Percentiles rank a stretch among this genome's conserved stretches.
phyloP scores from a whole-genome alignment of 192 early-diverging fungal genomes.

The Entophlyctis helioformis region DNA sequence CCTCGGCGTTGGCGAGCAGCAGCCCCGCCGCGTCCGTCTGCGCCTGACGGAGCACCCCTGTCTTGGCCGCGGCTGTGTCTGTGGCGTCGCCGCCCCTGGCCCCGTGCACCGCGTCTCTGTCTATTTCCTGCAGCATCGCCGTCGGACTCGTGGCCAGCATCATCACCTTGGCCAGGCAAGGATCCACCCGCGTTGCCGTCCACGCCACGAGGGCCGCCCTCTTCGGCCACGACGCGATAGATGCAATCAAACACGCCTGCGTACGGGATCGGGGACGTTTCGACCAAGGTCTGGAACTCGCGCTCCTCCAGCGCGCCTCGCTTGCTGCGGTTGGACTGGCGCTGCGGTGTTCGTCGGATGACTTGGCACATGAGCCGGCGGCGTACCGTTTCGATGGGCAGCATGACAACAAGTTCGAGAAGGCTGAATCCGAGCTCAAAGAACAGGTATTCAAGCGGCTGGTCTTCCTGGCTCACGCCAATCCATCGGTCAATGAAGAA shows the following conservation, averaged over 20 bases:
- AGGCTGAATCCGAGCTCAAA: constrained; percentile 50
- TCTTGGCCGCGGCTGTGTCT: neutral
- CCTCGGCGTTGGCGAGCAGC: too few relatives aligned
- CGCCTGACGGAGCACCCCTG: neutral
- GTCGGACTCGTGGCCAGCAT: neutral
- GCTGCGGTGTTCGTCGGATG: constrained; percentile 1
- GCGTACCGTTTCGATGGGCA: constrained; percentile 81
- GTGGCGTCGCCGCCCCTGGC: neutral
- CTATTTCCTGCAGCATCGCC: neutral
- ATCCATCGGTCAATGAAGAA: constrained; percentile 57
- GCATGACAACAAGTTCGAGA: constrained; percentile 56
- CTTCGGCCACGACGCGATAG: constrained; percentile 28
- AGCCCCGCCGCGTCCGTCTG: too few relatives aligned
- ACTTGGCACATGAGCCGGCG: constrained; percentile 73
- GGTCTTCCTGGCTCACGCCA: constrained; percentile 21
- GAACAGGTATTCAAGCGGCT: constrained; percentile 10
- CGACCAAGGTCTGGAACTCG: constrained; percentile 22
- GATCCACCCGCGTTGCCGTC: constrained; percentile 2
- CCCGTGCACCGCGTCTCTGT: neutral
- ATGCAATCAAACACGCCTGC: constrained; percentile 30
- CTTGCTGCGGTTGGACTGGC: too few relatives aligned
- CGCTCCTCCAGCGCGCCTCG: constrained; percentile 5
- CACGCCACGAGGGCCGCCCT: constrained; percentile 13
- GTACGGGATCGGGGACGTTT: constrained; percentile 26
- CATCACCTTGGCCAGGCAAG: neutral